A percentile compares a stretch with the other conserved stretches of the same genome.
Evolutionary conservation across 129 eudicot genomes (phyloP).

Genomic region (Artemisia argyi): DNA sequence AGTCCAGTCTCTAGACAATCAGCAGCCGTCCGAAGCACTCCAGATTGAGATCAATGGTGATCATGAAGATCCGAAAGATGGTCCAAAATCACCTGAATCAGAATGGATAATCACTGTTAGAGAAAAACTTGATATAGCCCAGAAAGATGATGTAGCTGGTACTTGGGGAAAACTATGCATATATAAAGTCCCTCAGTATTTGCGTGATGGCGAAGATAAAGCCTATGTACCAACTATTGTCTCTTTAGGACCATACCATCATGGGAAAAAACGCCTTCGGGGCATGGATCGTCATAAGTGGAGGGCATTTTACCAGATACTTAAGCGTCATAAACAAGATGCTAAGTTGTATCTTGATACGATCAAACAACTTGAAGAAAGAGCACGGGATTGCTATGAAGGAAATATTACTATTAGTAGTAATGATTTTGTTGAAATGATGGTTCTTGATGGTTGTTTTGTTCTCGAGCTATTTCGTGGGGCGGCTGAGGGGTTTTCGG

Average conservation of each 20-base stretch:
- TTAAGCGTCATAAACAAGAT: slow-evolving; percentile 58
- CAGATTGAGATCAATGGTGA: slow-evolving; percentile 37
- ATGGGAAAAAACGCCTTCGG: slow-evolving; percentile 50
- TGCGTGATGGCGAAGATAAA: slow-evolving; percentile 70
- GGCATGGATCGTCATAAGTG: slow-evolving; percentile 90
- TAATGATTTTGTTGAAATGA: slow-evolving; percentile 79
- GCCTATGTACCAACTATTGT: slow-evolving; percentile 78
- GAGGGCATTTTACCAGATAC: slow-evolving; percentile 67
- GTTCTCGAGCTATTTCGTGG: slow-evolving; percentile 87
- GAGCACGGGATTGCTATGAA: slow-evolving; percentile 73
- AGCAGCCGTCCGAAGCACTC: slow-evolving; percentile 33
- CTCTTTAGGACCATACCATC: slow-evolving; percentile 89
- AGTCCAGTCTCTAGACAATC: slow-evolving; percentile 21
- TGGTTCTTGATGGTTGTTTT: slow-evolving; percentile 90
- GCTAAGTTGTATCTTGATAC: slow-evolving; percentile 56
- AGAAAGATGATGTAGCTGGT: slow-evolving; percentile 57
- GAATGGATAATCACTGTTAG: slow-evolving; percentile 71
- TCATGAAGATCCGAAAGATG: slow-evolving; percentile 21
- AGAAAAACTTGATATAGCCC: slow-evolving; percentile 63
- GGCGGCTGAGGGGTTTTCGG: slow-evolving; percentile 54
- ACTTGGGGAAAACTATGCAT: slow-evolving; percentile 73
- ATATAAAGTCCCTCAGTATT: slow-evolving; percentile 69
- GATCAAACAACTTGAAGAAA: slow-evolving; percentile 58
- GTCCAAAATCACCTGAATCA: slow-evolving; percentile 44
- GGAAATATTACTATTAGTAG: slow-evolving; percentile 61